Evolutionary conservation across 2,329 filamentous ascomycete genomes (phyloP), one percentile per base, ranked within the genome.

Genomic region (Penicillium sumatraense): DNA sequence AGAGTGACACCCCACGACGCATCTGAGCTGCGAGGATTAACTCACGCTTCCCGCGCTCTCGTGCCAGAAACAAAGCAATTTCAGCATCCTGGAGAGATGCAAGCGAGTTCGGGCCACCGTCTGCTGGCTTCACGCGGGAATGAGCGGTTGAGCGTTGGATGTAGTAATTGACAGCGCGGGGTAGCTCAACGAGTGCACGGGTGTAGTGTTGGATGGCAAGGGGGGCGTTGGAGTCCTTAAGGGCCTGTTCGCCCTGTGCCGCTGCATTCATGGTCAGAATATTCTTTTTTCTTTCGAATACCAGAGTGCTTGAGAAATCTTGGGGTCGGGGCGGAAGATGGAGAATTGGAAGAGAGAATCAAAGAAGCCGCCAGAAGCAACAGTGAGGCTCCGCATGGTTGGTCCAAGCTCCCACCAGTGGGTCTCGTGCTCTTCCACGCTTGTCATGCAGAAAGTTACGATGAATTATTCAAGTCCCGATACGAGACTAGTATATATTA

Each of bases 21-120:
- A 95, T 85, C 67, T 97, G 91, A 1, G 90, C 88, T n/a, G 91
- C 85, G 42, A 87, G 81, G 72, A 97, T 91, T 26, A 89, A 82
- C 61, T 91, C 86, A 48, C 89, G 86, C 66, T 88, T 89, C 27
- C 84, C 89, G 36, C 93, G 88, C 59, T 88, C 81, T 23, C 78
- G 78, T 2, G 87, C 88, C 3, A 82, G 75, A 33, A 82, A 75
- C 50, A 89, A 82, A 2, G 87, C 89, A 45, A 81, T 80, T 59
- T 91, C 85, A 33, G 88, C 86, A 72, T 93, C 89, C 35, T 77
- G 79, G 41, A 95, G 83, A 1, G 91, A 89, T 13, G 72, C 71
- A 10, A 67, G 44, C 26, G 53, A 59, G 13, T 75, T 68, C 0
- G 75, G 72, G 3, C 73, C 73, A 46, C 78, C 75, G 56, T 86